phyloP scores from a whole-genome alignment of 495 filamentous ascomycete genomes.

The Penicillium flavigenum region DNA sequence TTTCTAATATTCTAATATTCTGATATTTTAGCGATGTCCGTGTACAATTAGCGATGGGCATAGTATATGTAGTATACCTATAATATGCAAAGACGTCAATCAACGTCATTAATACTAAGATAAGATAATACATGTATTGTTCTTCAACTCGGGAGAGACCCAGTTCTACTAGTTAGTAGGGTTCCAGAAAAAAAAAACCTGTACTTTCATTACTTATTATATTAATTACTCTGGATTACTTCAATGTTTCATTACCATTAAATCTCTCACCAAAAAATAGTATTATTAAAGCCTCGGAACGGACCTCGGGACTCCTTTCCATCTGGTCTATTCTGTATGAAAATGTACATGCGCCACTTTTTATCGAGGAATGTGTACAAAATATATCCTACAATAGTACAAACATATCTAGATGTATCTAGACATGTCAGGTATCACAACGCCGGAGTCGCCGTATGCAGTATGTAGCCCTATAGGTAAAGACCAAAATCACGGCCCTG shows the following conservation, averaged over 20 bases:
- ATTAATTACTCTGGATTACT: constrained; percentile 1
- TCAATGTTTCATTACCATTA: constrained; percentile 12
- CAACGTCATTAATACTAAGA: constrained; percentile 7
- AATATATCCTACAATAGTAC: background rate
- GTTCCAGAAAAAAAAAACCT: constrained; percentile 15
- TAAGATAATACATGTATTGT: constrained; percentile 15
- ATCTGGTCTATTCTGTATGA: background rate
- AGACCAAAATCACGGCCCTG: background rate
- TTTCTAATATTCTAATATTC: background rate
- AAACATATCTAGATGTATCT: background rate
- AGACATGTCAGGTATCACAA: constrained; percentile 4
- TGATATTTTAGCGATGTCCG: background rate
- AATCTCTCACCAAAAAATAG: constrained; percentile 22
- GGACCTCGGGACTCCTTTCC: background rate
- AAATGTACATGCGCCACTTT: background rate
- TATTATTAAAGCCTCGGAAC: background rate
- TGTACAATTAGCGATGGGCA: background rate
- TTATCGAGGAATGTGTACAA: background rate
- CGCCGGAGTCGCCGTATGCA: constrained; percentile 11
- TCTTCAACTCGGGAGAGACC: constrained; percentile 23
- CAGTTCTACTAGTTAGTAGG: constrained; percentile 25
- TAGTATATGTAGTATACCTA: background rate
- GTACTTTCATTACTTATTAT: constrained; percentile 4
- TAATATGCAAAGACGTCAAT: background rate
- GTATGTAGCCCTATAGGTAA: constrained; percentile 14